These are phyloP conservation scores for Kazachstania sp. DNA, from an alignment of 1,139 yeast genomes.

Conservation along the genomic window DNA sequence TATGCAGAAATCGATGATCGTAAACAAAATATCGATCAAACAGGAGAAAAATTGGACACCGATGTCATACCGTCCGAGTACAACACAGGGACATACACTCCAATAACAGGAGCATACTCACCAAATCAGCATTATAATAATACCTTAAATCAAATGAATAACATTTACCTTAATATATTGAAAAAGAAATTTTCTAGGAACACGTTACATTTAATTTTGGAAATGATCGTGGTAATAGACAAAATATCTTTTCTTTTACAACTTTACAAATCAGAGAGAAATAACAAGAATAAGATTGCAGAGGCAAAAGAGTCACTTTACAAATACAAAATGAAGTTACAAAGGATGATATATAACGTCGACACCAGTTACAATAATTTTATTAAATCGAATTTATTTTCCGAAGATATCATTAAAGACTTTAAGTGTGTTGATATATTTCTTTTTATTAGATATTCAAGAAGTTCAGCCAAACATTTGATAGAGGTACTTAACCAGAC, in stretches of 20 bases:
- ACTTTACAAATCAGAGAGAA: conserved; percentile 5
- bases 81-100: background rate
- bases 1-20: conserved; percentile 8
- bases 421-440: conserved; percentile 32
- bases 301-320: conserved; percentile 10
- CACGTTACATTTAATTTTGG: conserved; percentile 24
- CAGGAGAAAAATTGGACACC: background rate
- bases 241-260: conserved; percentile 20
- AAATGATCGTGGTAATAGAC: conserved; percentile 30
- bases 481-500: conserved; percentile 19
- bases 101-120: background rate
- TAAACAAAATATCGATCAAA: background rate
- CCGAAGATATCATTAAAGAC: conserved; percentile 30
- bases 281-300: conserved; percentile 6
- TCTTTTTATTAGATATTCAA: conserved; percentile 31
- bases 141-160: background rate
- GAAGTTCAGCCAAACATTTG: conserved; percentile 33
- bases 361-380: conserved; percentile 32
- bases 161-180: conserved; percentile 17
- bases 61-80: background rate
- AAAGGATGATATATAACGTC: conserved; percentile 25
- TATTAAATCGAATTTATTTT: conserved; percentile 30
- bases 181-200: conserved; percentile 31
- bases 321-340: conserved; percentile 14
- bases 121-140: background rate